These are phyloP conservation scores for Wickerhamiella hasegawae DNA, from an alignment of 805 yeast genomes.

Conservation along the genomic window DNA sequence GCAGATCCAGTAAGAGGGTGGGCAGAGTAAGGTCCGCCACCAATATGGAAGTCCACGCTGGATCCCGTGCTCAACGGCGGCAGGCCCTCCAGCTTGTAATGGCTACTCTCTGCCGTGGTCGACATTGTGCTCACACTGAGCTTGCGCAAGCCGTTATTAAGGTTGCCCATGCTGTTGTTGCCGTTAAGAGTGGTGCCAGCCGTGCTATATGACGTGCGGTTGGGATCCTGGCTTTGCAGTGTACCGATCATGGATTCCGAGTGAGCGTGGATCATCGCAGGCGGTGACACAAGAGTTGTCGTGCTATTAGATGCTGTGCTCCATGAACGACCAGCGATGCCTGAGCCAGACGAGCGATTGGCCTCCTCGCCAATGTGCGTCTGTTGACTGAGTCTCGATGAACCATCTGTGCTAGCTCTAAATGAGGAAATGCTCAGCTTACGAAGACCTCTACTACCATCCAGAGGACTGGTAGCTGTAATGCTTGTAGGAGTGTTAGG, in stretches of 20 bases:
- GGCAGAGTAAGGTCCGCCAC: neutral
- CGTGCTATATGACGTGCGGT: neutral
- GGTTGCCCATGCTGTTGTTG: neutral
- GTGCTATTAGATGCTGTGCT: neutral
- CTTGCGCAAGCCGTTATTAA: neutral
- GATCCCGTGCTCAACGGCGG: neutral
- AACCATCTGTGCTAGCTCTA: neutral
- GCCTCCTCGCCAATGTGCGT: neutral
- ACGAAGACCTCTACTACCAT: neutral
- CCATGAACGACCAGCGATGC: neutral
- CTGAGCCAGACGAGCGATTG: neutral
- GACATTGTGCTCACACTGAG: neutral
- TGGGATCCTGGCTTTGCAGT: neutral
- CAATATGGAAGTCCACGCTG: neutral
- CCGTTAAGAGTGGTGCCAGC: neutral
- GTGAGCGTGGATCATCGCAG: neutral
- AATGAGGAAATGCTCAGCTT: slow-evolving; percentile 4
- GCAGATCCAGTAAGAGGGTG: neutral
- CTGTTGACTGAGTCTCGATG: neutral
- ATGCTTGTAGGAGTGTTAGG: slow-evolving; percentile 2
- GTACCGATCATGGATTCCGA: neutral
- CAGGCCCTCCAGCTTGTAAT: neutral
- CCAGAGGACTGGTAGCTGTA: neutral
- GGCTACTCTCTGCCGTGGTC: neutral
- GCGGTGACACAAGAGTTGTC: neutral